Base-by-base conservation (phyloP, 345 rosid species). In the Salix koriyanagi region DNA sequence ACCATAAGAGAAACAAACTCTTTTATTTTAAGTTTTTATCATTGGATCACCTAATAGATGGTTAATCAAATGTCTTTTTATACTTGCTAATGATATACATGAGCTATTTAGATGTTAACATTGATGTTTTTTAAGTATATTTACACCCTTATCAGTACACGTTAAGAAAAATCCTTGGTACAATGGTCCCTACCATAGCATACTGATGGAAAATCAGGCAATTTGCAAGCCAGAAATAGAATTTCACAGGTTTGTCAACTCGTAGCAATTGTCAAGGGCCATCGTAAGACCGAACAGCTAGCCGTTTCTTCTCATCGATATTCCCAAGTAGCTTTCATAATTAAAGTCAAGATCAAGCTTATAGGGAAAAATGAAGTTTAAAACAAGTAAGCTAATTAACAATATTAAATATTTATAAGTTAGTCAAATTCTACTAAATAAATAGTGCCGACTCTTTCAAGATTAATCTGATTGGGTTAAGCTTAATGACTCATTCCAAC, bases 1-100 rank as follows among this genome's bases (percentile, higher is more conserved):
- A 32, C 0, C 5, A 32, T 4, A 0, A 0, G 0, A 32, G 0
- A 41, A 9, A 0, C 34, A 32, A 32, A 32, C 4, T 4, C 5
- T 32, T 32, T 32, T 0, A 4, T 32, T 32, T 32, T 32, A 32
- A 4, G 0, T 32, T 32, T 0, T 32, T 32, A 32, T 32, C 5
- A 4, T 4, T 4, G 34, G 1, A 32, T 4, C 5, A 34, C 6
- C 36, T 34, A 0, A 1, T 32, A 32, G 5, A 32, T 32, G 5
- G 34, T 32, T 32, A 32, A 32, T 32, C 0, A 32, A 32, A 0
- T 41, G 13, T 41, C 0, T 10, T 13, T 14, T 14, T 4, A 16
- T 2, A 46, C 16, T 46, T 14, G 1, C 52, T 46, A 15, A 46
- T 46, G 18, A 46, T 46, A 13, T 12, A 14, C 50, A 2, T 13